Evolutionary conservation across 306 rosid genomes (phyloP), one percentile per base, ranked within the genome.

Genomic region (Begonia masoniana): DNA sequence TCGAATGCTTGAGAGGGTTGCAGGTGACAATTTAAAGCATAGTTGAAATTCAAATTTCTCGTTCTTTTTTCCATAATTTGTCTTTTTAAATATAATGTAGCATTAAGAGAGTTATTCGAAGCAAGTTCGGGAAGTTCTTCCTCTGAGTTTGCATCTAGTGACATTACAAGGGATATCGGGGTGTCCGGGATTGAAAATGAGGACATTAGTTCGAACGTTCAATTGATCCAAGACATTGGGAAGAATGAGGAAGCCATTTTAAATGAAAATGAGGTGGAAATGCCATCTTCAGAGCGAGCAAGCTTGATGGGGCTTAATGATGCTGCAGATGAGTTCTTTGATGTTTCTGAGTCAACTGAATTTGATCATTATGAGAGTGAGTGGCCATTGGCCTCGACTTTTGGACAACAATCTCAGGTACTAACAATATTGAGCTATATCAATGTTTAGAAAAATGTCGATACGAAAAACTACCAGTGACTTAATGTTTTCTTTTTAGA

Each of bases 1-100:
- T 43, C 71, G 78, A 5, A 88, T 88, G 97, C 84, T 88, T 54
- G 97, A 82, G 72, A 74, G 81, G 65, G 50, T 82, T 35, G 93
- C 97, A 4, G 95, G 97, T 79, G 70, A 50, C 7, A 15, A 21
- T 67, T 67, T 43, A 51, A 56, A 54, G 48, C 46, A 63, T 62
- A 43, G 50, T 60, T 54, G 2, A 52, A 13, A 26, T 11, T 54
- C 55, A 8, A 13, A 57, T 2, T 62, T 39, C 43, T 16, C 14
- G 0, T 53, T 50, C 11, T 19, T 49, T 56, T 23, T 36, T 42
- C n/a, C 26, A 21, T 9, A 17, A 9, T 50, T 58, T 41, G 49
- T 60, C 19, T 10, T 19, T 13, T 21, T 13, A 50, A 47, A 26
- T 17, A 15, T n/a, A 51, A 52, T 65, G 58, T 72, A 88, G 97